Conservation (phyloP, 2,329 filamentous ascomycete species). For the Metarhizium album region DNA sequence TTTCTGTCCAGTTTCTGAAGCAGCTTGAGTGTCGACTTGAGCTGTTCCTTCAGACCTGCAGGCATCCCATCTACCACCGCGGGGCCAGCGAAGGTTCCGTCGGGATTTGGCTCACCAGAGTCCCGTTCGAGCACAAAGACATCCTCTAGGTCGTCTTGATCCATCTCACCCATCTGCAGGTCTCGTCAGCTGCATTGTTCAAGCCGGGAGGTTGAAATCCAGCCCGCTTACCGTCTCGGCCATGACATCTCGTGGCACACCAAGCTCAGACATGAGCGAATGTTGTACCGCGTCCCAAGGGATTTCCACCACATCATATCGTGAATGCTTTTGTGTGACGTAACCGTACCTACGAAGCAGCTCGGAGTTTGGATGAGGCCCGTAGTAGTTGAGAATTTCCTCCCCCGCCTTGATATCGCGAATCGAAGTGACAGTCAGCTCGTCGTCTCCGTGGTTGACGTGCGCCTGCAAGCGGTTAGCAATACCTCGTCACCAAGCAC, state of each 20-base stretch:
- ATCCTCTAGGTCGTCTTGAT: constrained; percentile 62
- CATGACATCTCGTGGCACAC: constrained; percentile 26
- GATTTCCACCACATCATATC: constrained; percentile 77
- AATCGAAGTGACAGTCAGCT: constrained; percentile 61
- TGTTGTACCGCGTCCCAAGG: constrained; percentile 47
- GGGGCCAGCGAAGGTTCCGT: constrained; percentile 31
- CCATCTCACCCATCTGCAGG: constrained; percentile 33
- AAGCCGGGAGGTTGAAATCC: background rate
- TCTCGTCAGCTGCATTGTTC: constrained; percentile 12
- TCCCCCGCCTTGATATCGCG: constrained; percentile 58
- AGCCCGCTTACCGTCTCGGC: constrained; percentile 30
- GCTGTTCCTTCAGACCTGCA: constrained; percentile 39
- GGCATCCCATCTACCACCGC: constrained; percentile 32
- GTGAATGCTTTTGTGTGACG: constrained; percentile 63
- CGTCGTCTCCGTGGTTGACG: constrained; percentile 41
- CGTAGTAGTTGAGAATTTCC: constrained; percentile 84
- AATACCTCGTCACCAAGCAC: background rate
- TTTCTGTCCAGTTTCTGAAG: constrained; percentile 33
- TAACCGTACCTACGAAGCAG: constrained; percentile 80
- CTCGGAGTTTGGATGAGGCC: constrained; percentile 72
- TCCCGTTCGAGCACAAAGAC: constrained; percentile 58
- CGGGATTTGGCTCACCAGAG: constrained; percentile 37
- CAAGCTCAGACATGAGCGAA: constrained; percentile 29
- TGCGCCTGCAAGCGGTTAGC: constrained; percentile 29
- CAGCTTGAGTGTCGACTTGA: constrained; percentile 38